Percentiles rank a stretch among this genome's conserved stretches.
phyloP scores from a whole-genome alignment of 352 stramenopile species.

The Phytopythium chamaehyphon region DNA sequence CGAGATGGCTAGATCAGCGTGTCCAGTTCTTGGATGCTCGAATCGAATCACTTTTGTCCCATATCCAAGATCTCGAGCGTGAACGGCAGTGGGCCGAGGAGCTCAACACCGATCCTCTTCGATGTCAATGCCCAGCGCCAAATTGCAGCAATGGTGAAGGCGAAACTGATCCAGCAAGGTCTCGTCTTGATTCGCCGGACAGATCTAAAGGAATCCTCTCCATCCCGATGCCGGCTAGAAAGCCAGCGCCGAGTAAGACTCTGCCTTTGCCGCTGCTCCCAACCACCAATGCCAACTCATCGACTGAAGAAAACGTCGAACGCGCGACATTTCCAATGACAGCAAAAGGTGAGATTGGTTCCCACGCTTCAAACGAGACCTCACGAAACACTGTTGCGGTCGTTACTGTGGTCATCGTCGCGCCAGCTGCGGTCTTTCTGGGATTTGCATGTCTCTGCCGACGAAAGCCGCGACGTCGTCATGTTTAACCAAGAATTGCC shows the following conservation, averaged over 20 bases:
- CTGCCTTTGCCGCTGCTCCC: no score
- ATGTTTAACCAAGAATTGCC: neutral
- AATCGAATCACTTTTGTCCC: neutral
- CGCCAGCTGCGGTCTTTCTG: slow-evolving; percentile 7
- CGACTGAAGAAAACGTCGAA: neutral
- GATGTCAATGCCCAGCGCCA: neutral
- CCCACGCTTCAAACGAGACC: neutral
- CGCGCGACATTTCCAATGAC: neutral
- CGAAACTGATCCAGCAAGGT: no score
- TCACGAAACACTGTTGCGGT: slow-evolving; percentile 5
- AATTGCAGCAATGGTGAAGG: neutral
- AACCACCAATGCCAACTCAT: neutral
- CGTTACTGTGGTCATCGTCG: slow-evolving; percentile 10
- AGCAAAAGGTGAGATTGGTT: neutral
- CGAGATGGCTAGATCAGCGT: neutral
- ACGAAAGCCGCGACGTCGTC: neutral
- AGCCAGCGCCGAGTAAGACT: no score
- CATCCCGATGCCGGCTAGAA: no score
- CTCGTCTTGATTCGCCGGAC: no score
- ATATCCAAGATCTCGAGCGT: neutral
- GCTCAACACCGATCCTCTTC: neutral
- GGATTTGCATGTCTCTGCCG: slow-evolving; percentile 2
- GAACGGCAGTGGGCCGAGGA: neutral
- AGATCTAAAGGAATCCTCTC: no score
- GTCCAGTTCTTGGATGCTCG: neutral